phyloP scores from a whole-genome alignment of 1,139 yeast species.

The Lodderomyces beijingensis region DNA sequence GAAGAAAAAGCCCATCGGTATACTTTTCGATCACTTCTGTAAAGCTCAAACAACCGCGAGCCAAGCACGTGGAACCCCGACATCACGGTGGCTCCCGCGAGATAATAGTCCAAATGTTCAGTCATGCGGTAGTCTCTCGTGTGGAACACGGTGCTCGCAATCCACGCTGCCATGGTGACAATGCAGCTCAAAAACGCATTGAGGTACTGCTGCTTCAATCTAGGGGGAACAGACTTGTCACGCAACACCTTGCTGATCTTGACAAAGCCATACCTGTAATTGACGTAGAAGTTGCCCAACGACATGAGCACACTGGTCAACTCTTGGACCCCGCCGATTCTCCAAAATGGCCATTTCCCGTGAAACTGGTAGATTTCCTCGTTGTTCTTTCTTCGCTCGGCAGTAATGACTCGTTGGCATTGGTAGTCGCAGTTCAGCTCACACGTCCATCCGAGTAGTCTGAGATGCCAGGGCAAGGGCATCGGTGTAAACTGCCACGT shows the following conservation, averaged over 20 bases:
- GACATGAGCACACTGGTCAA: constrained; percentile 79
- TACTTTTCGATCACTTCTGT: constrained; percentile 29
- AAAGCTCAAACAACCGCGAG: constrained; percentile 55
- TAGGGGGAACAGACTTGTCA: constrained; percentile 9
- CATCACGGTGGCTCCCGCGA: constrained; percentile 86
- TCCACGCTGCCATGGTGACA: constrained; percentile 85
- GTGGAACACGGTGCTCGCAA: constrained; percentile 80
- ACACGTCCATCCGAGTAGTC: constrained; percentile 72
- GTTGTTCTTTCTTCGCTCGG: constrained; percentile 35
- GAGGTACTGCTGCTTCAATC: constrained; percentile 18
- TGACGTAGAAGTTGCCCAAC: constrained; percentile 73
- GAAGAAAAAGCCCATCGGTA: constrained; percentile 31
- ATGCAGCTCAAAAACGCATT: constrained; percentile 40
- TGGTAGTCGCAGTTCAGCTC: constrained; percentile 82
- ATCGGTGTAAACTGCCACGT: constrained; percentile 29
- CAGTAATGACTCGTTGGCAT: constrained; percentile 76
- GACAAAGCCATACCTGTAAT: constrained; percentile 50
- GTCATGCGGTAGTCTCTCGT: constrained; percentile 75
- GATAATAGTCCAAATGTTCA: constrained; percentile 84
- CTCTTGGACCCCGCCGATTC: constrained; percentile 79
- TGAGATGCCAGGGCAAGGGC: constrained; percentile 42
- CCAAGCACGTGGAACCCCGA: constrained; percentile 69
- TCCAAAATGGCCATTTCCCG: constrained; percentile 93
- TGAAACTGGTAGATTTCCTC: constrained; percentile 77
- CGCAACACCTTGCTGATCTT: constrained; percentile 24